Conservation (phyloP, 768 basidiomycete species). For the Boletus edulis region DNA sequence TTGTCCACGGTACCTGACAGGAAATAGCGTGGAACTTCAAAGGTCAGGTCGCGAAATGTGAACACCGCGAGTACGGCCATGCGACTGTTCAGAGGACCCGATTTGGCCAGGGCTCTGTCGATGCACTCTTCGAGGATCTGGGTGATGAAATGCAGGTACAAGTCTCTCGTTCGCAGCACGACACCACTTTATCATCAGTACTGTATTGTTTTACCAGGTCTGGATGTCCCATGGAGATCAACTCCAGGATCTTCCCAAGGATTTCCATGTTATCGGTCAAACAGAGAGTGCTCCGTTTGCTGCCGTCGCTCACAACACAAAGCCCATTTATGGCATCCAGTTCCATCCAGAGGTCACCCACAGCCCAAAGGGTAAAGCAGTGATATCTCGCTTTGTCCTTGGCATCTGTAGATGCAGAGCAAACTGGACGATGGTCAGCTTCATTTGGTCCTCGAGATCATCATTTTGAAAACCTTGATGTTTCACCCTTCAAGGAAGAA, state of each 20-base stretch:
- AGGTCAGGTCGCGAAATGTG: slow-evolving; percentile 80
- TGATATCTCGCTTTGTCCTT: slow-evolving; percentile 82
- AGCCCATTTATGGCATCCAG: slow-evolving; percentile 93
- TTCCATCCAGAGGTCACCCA: slow-evolving; percentile 99
- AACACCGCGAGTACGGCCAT: slow-evolving; percentile 94
- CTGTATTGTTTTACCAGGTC: slow-evolving; percentile 54
- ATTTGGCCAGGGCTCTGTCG: slow-evolving; percentile 54
- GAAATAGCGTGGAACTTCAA: slow-evolving; percentile 90
- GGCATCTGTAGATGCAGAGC: slow-evolving; percentile 78
- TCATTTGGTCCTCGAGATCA: slow-evolving; percentile 4
- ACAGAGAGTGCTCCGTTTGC: slow-evolving; percentile 90
- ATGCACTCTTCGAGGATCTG: slow-evolving; percentile 81
- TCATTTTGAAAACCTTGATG: neutral
- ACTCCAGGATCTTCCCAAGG: slow-evolving; percentile 71
- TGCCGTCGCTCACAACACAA: slow-evolving; percentile 86
- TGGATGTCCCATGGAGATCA: slow-evolving; percentile 99
- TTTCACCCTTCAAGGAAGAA: slow-evolving; percentile 60
- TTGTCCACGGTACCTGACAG: slow-evolving; percentile 37
- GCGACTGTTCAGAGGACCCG: slow-evolving; percentile 76
- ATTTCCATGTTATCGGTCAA: slow-evolving; percentile 85
- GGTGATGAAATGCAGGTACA: slow-evolving; percentile 87
- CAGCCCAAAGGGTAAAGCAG: slow-evolving; percentile 82
- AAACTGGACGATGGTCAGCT: slow-evolving; percentile 90
- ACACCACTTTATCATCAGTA: neutral
- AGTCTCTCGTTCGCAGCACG: neutral